Base-by-base conservation (phyloP, 2,329 filamentous ascomycete genomes). In the Fusarium equiseti region DNA sequence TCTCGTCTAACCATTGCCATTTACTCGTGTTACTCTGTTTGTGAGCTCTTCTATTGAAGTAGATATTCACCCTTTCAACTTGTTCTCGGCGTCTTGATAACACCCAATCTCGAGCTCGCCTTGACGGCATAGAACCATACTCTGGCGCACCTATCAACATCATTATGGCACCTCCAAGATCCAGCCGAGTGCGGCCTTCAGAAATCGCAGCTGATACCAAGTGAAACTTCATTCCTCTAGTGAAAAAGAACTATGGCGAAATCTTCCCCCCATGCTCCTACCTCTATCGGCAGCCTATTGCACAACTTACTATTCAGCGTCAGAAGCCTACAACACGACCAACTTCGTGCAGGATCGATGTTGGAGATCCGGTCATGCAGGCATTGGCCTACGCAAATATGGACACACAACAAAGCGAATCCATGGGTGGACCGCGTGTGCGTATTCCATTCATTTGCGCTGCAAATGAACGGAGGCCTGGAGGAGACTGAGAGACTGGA, bases 401-500 rank as follows among this genome's bases (percentile, higher is more conserved):
- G 45, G 84, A 86, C 50, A 81, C 79, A 29, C 78, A 81, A 51
- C 74, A 75, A 13, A 81, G 78, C 49, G 71, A 81, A 55, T 77
- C 75, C 12, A 69, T 64, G 20, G 78, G 79, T 26, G 79, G 78
- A 6, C 61, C 74, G 32, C 74, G 79, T 52, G 74, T 82, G 42
- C 79, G 81, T 5, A 86, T 92, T 59, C 89, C 90, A 1, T 90
- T 93, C 63, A 88, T 93, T 67, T 93, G 91, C 71, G 87, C 89
- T 59, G 92, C 92, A 50, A 93, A 94, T 80, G 92, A 94, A 77
- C 92, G 91, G 76, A 85, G 91, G 40, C 86, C 92, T 1, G 92
- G 92, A 12, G 92, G 92, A n/a, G 91, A 94, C 77, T 95, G 92
- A 92, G 91, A 94, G 73, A 91, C 86, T 9, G 85, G 85, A 66